These are phyloP conservation scores for Globisporangium takayamanum DNA, from an alignment of 352 stramenopile species.

Conservation along the genomic window DNA sequence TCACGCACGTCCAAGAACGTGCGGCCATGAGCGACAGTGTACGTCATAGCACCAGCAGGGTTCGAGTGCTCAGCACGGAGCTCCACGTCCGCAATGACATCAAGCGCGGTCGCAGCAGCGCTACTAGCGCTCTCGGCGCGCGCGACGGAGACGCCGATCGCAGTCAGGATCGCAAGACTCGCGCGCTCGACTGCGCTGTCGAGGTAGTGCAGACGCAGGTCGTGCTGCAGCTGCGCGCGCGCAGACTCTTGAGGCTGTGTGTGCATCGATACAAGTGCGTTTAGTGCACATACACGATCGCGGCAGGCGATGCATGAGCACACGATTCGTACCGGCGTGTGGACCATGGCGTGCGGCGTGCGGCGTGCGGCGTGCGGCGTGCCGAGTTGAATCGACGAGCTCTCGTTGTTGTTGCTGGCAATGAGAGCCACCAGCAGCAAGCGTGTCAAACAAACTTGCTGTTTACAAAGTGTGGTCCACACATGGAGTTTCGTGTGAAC, in stretches of 20 bases:
- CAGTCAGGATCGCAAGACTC: conserved; percentile 44
- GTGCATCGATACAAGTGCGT: not conserved
- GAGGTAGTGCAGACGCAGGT: conserved; percentile 52
- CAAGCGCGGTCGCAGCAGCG: conserved; percentile 4
- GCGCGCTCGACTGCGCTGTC: conserved; percentile 54
- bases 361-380: too few relatives aligned
- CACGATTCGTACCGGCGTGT: not conserved
- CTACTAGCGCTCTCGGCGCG: not conserved
- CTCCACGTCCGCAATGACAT: conserved; percentile 15
- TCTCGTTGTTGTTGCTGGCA: too few relatives aligned
- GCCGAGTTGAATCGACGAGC: too few relatives aligned
- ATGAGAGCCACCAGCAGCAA: too few relatives aligned
- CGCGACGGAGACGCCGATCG: conserved; percentile 38
- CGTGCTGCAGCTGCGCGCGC: conserved; percentile 21
- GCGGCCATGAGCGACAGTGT: conserved; percentile 33
- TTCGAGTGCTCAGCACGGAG: conserved; percentile 48
- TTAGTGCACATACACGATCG: not conserved
- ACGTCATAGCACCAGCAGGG: conserved; percentile 15
- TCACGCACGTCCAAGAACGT: conserved; percentile 65
- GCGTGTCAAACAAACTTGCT: too few relatives aligned
- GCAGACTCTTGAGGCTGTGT: not conserved
- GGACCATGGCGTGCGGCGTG: not conserved
- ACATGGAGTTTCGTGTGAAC: too few relatives aligned
- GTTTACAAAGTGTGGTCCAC: too few relatives aligned
- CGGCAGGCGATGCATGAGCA: not conserved